Evolutionary conservation across 257 asterid genomes (phyloP).

Genomic region (Solanum rostratum): DNA sequence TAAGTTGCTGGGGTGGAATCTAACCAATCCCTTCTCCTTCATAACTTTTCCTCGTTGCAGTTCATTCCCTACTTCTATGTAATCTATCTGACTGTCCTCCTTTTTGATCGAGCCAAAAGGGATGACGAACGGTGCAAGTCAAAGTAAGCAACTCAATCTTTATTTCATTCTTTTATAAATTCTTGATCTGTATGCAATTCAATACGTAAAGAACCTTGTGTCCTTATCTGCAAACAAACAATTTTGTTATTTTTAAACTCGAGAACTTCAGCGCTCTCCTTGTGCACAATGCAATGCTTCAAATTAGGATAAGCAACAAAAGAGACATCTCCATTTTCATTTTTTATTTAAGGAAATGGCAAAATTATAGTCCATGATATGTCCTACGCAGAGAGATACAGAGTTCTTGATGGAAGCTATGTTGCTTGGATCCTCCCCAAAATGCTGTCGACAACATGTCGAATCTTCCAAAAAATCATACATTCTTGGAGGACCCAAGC

Average conservation of each 20-base stretch:
- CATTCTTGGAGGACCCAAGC: not conserved
- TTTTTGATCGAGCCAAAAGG: conserved; percentile 84
- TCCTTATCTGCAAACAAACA: not conserved
- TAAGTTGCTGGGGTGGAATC: not conserved
- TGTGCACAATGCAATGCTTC: not conserved
- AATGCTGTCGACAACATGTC: not conserved
- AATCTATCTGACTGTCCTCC: conserved; percentile 76
- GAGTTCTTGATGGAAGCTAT: not conserved
- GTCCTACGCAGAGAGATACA: not conserved
- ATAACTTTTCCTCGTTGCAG: conserved; percentile 27
- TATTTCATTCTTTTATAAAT: not conserved
- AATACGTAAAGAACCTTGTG: not conserved
- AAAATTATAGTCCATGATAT: not conserved
- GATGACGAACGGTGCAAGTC: conserved; percentile 89
- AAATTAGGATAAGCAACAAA: not conserved
- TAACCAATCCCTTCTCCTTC: not conserved
- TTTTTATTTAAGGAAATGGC: not conserved
- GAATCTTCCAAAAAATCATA: not conserved
- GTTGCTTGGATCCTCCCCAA: not conserved
- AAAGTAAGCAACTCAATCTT: conserved; percentile 45
- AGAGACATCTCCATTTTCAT: not conserved
- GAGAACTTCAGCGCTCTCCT: not conserved
- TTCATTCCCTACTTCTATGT: conserved; percentile 89
- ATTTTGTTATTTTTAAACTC: not conserved
- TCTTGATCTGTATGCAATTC: not conserved